Conservation (phyloP, 192 early-diverging fungal genomes). For the Pecoramyces ruminantium region DNA sequence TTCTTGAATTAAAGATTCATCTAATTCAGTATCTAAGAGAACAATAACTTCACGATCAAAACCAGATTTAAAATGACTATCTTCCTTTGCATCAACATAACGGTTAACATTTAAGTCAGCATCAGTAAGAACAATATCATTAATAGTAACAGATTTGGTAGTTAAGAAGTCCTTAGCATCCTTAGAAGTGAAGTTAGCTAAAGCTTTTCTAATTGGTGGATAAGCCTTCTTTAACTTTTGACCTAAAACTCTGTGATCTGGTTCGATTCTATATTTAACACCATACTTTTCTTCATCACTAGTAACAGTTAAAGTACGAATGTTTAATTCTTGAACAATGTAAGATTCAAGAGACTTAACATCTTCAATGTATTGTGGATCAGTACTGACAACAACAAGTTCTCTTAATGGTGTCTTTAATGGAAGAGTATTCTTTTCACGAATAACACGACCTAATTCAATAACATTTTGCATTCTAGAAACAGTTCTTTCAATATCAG, state of each 20-base stretch:
- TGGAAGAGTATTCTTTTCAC: slow-evolving; percentile 79
- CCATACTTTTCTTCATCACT: slow-evolving; percentile 80
- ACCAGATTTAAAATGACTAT: slow-evolving; percentile 54
- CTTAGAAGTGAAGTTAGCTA: slow-evolving; percentile 51
- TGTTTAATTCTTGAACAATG: slow-evolving; percentile 84
- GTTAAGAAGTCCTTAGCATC: slow-evolving; percentile 67
- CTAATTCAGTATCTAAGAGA: slow-evolving; percentile 68
- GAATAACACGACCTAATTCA: slow-evolving; percentile 76
- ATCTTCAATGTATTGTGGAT: slow-evolving; percentile 75
- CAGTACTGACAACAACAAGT: slow-evolving; percentile 77
- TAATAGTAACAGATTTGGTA: slow-evolving; percentile 48
- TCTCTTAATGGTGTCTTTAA: slow-evolving; percentile 90
- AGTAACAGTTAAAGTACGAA: slow-evolving; percentile 72
- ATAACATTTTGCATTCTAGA: slow-evolving; percentile 92
- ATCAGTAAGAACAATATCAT: slow-evolving; percentile 57
- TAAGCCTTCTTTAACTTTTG: slow-evolving; percentile 78
- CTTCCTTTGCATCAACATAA: slow-evolving; percentile 55
- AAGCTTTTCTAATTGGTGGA: slow-evolving; percentile 67
- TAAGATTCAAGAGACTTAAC: slow-evolving; percentile 67
- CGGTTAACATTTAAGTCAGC: slow-evolving; percentile 71
- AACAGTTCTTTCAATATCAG: slow-evolving; percentile 85
- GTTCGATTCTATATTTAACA: slow-evolving; percentile 80
- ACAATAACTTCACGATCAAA: slow-evolving; percentile 69
- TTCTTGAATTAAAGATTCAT: slow-evolving; percentile 69
- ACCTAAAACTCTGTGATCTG: slow-evolving; percentile 80